Evolutionary conservation across 2,329 filamentous ascomycete species (phyloP).

Genomic region (Raffaelea ambrosiae): DNA sequence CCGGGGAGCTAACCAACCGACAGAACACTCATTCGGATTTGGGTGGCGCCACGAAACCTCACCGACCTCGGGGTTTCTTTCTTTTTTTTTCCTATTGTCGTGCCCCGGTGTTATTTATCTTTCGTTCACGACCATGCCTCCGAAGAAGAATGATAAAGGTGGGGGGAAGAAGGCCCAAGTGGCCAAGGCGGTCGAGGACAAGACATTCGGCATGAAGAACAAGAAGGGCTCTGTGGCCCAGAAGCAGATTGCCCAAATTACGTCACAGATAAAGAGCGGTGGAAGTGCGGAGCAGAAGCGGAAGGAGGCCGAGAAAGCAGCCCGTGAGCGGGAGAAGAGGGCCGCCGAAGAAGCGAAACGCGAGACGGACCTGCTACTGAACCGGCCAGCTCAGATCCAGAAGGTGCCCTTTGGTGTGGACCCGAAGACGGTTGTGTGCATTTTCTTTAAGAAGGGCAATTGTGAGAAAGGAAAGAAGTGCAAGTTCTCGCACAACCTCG

Average conservation of each 20-base stretch:
- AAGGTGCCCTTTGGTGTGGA: slow-evolving; percentile 98
- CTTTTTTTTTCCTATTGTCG: slow-evolving; percentile 1
- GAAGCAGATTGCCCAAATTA: slow-evolving; percentile 80
- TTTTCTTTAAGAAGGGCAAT: slow-evolving; percentile 94
- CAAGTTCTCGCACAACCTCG: slow-evolving; percentile 92
- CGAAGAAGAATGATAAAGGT: slow-evolving; percentile 53
- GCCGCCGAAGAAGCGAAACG: slow-evolving; percentile 77
- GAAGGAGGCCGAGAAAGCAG: slow-evolving; percentile 58
- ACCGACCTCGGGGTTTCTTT: too few species aligned
- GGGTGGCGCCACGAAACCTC: too few species aligned
- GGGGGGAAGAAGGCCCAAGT: slow-evolving; percentile 37
- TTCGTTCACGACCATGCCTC: slow-evolving; percentile 53
- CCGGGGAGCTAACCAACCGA: too few species aligned
- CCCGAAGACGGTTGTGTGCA: slow-evolving; percentile 92
- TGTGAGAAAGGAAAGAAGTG: slow-evolving; percentile 98
- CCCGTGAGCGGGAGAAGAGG: slow-evolving; percentile 78
- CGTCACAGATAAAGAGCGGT: slow-evolving; percentile 61
- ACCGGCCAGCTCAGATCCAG: slow-evolving; percentile 90
- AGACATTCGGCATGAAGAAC: slow-evolving; percentile 99
- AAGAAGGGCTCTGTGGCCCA: slow-evolving; percentile 92
- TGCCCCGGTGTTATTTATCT: neutral
- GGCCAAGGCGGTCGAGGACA: slow-evolving; percentile 72
- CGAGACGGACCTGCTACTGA: slow-evolving; percentile 74
- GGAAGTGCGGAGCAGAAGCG: slow-evolving; percentile 83
- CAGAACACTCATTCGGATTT: too few species aligned